Evolutionary conservation across 495 filamentous ascomycete species (phyloP), one percentile per base, ranked within the genome.

Genomic region (Daldinia loculata): DNA sequence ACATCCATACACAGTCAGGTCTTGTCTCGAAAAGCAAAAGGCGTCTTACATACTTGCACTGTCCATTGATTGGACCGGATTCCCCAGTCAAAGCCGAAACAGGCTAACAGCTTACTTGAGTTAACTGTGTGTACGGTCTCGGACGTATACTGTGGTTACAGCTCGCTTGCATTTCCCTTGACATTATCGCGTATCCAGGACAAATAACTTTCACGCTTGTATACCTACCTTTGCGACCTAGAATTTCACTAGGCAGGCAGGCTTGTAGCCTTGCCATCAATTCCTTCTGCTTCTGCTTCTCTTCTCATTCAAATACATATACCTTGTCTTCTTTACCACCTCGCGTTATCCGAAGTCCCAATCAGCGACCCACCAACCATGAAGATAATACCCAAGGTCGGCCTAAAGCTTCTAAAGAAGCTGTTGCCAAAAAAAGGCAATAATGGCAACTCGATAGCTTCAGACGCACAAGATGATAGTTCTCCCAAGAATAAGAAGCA

Each of bases 391-490:
- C 72, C 61, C 29, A 71, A 66, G 53, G 48, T 66, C 56, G 71
- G 66, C 61, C 67, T 77, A 3, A 67, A 70, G 53, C 72, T 75
- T 32, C 61, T 77, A 17, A 77, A 71, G 61, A 77, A 71, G 72
- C 70, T 77, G 38, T 45, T 70, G 24, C 34, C 34, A 11, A 68
- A 50, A 56, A 65, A 56, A 36, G 6, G 27, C 38, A 22, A 59
- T 36, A 22, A 50, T 27, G 7, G 27, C 29, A 36, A 32, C 14
- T 9, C 56, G 12, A 30, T 29, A 34, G 22, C 50, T 27, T 30
- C 43, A 26, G 58, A 45, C 11, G 45, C 61, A 19, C 22, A 61
- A 60, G 50, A 56, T 24, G 27, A 29, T 32, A 11, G 26, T 22
- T 56, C 67, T 7, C 48, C 64, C 45, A 67, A 71, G 38, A 63